phyloP scores from a whole-genome alignment of 2,329 filamentous ascomycete genomes.

The Paecilomyces fulvus region DNA sequence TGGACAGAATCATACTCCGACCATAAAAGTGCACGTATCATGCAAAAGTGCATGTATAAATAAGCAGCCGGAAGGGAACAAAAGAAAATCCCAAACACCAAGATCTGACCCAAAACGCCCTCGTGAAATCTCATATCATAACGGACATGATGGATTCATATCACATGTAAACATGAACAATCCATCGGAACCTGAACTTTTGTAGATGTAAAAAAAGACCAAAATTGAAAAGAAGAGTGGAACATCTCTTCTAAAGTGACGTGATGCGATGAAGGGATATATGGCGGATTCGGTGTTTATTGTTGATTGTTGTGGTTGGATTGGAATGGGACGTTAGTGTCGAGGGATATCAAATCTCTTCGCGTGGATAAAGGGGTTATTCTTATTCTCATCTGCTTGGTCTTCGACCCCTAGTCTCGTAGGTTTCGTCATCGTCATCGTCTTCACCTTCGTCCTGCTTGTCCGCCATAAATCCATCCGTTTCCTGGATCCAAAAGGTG shows the following conservation, averaged over 20 bases:
- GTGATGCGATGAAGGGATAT: neutral
- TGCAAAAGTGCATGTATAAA: neutral
- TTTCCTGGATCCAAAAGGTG: slow-evolving; percentile 65
- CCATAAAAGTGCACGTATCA: too few relatives aligned
- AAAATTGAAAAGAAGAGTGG: neutral
- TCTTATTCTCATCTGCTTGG: neutral
- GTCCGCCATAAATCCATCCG: slow-evolving; percentile 53
- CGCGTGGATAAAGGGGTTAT: neutral
- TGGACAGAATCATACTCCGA: neutral
- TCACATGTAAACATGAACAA: neutral
- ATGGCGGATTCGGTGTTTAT: neutral
- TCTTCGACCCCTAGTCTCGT: neutral
- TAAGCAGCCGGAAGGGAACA: neutral
- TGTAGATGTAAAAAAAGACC: neutral
- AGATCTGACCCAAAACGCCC: neutral
- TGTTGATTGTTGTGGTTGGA: neutral
- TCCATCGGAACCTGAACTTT: neutral
- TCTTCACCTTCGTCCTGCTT: slow-evolving; percentile 19
- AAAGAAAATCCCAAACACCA: neutral
- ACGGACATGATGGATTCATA: neutral
- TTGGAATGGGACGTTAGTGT: neutral
- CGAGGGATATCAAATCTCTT: neutral
- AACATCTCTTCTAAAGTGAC: neutral
- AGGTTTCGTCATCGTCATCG: slow-evolving; percentile 1
- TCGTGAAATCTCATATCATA: neutral